Conservation (phyloP, 1,139 yeast species). For the Keqinozyma sinolaborantium region DNA sequence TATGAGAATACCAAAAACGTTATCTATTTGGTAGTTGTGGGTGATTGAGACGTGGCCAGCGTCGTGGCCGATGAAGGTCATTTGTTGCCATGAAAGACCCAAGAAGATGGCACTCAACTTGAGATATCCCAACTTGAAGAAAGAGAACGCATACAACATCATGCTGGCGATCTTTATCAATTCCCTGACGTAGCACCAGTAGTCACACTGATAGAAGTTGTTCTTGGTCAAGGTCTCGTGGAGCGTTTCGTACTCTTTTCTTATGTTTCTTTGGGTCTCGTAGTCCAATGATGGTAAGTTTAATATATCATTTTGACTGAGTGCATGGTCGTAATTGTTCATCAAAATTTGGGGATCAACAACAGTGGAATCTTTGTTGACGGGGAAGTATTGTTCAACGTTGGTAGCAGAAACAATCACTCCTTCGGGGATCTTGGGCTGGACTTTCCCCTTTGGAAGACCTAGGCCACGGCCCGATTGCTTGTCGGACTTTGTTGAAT, state of each 20-base stretch:
- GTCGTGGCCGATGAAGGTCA: constrained; percentile 85
- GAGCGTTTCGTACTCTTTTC: constrained; percentile 56
- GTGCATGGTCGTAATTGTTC: constrained; percentile 53
- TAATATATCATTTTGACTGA: constrained; percentile 52
- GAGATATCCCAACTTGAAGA: constrained; percentile 45
- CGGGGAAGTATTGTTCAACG: constrained; percentile 34
- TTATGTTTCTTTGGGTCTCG: constrained; percentile 56
- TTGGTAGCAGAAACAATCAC: constrained; percentile 34
- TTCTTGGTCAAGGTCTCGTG: constrained; percentile 53
- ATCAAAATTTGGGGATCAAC: constrained; percentile 55
- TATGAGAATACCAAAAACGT: constrained; percentile 64
- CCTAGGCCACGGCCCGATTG: constrained; percentile 24
- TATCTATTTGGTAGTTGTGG: constrained; percentile 78
- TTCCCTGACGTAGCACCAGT: constrained; percentile 69
- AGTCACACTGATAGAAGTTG: constrained; percentile 70
- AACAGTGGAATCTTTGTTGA: constrained; percentile 29
- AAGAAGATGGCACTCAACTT: constrained; percentile 58
- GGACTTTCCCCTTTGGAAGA: constrained; percentile 31
- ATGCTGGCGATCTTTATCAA: constrained; percentile 55
- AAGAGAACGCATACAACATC: constrained; percentile 47
- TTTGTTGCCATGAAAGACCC: constrained; percentile 88
- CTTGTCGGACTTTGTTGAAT: neutral
- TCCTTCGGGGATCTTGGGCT: constrained; percentile 51
- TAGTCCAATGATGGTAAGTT: constrained; percentile 63
- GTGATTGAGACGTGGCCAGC: constrained; percentile 85